A percentile compares a stretch with the other conserved stretches of the same genome.
Conservation (phyloP, 2,329 filamentous ascomycete genomes). For the Penicillium digitatum region DNA sequence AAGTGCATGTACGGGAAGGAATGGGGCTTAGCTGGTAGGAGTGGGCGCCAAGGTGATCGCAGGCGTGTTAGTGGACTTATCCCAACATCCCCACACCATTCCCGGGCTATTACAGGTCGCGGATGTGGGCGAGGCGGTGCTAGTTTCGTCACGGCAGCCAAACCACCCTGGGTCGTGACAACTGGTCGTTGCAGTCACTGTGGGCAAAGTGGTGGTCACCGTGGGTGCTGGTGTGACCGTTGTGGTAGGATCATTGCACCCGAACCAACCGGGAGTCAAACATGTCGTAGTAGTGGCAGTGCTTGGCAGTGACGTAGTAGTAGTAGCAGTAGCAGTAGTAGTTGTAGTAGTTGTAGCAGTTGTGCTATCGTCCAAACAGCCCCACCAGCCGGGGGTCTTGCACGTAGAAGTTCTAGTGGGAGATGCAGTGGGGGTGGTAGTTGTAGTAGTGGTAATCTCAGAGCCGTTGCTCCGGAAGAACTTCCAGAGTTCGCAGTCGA, state of each 20-base stretch:
- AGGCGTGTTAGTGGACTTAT: not conserved
- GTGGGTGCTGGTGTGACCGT: slow-evolving; percentile 17
- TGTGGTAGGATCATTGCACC: slow-evolving; percentile 36
- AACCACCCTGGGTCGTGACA: slow-evolving; percentile 32
- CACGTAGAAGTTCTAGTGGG: slow-evolving; percentile 61
- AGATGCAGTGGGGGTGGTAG: slow-evolving; percentile 55
- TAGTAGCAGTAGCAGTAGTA: slow-evolving; percentile 15
- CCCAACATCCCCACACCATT: not conserved
- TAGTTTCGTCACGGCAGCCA: slow-evolving; percentile 30
- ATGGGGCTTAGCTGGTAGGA: not conserved
- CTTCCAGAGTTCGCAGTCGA: slow-evolving; percentile 90
- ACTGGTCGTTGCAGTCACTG: slow-evolving; percentile 19
- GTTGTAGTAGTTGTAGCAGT: slow-evolving; percentile 17
- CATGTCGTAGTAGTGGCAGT: slow-evolving; percentile 35
- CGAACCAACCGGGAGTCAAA: slow-evolving; percentile 37
- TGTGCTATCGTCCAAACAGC: slow-evolving; percentile 28
- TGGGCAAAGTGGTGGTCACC: slow-evolving; percentile 1
- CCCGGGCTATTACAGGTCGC: not conserved
- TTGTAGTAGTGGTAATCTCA: slow-evolving; percentile 63
- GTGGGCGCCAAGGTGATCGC: not conserved
- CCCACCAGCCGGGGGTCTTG: slow-evolving; percentile 34
- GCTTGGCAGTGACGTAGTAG: slow-evolving; percentile 23
- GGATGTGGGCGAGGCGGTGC: not conserved
- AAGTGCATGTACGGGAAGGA: not conserved
- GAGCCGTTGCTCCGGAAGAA: slow-evolving; percentile 91